Evolutionary conservation across 1,139 yeast genomes (phyloP).

Genomic region (Magnusiomyces suaveolens): DNA sequence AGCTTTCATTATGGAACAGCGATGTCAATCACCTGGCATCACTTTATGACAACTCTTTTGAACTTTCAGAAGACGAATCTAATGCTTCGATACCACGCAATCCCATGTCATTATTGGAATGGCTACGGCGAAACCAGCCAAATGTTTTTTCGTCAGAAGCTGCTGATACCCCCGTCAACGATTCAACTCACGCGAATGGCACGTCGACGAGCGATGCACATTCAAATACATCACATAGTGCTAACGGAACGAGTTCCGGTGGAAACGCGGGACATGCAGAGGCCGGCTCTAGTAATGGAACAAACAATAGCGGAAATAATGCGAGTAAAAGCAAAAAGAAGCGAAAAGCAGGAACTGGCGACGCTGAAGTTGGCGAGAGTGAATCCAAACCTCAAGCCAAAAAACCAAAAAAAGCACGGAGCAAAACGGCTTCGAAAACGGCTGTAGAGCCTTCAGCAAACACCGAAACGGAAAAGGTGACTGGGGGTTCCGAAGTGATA

Average conservation of each 20-base stretch:
- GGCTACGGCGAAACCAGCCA: conserved; percentile 26
- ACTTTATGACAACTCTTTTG: conserved; percentile 17
- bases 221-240: not conserved
- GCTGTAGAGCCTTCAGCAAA: not conserved
- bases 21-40: conserved; percentile 17
- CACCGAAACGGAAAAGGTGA: no score
- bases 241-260: no score
- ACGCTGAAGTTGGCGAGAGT: not conserved
- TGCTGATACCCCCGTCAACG: not conserved
- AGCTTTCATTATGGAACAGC: conserved; percentile 11
- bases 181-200: not conserved
- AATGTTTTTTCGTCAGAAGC: conserved; percentile 15
- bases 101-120: conserved; percentile 24
- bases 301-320: not conserved
- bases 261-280: not conserved
- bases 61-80: conserved; percentile 22
- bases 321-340: not conserved
- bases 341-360: not conserved
- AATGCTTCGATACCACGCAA: conserved; percentile 18
- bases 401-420: not conserved
- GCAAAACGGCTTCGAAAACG: not conserved
- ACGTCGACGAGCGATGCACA: not conserved
- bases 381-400: not conserved
- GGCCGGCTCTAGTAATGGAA: no score
- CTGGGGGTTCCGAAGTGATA: no score